Evolutionary conservation across 208 protist genomes (phyloP), one percentile per base, ranked within the genome.

Genomic region (Hexamita inflata): DNA sequence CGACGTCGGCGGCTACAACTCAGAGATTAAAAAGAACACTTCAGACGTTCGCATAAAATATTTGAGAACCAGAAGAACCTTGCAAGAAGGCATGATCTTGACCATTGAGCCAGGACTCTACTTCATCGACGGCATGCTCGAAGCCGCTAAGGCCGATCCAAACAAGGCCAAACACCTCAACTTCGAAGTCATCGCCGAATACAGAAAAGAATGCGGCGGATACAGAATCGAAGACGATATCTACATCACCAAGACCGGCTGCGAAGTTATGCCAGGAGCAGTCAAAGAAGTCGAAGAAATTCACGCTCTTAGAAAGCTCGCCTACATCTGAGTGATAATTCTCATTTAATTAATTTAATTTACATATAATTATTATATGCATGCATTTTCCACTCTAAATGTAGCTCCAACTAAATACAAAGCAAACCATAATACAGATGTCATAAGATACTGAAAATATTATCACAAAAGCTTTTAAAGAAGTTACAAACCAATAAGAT

Each of bases 221-320:
- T 91, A 97, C 53, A 87, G 95, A 42, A 93, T 98, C 67, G 95
- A 98, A 83, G 95, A 96, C 81, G 91, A 96, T 76, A 84, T 97
- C 15, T 68, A 96, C 0, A 88, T 98, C 11, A 96, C 93, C 9
- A 84, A 85, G 34, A 81, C 87, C 42, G 92, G 88, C 45, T 74
- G 66, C 59, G 78, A 88, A 29, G 75, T 86, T 34, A 35, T 89
- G 26, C 85, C 85, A 29, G n/a, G 26, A 38, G 60, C 84, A n/a
- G 86, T 86, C n/a, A 89, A 90, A 74, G 78, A 85, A 45, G 73
- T 87, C 29, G 60, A 85, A 41, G 85, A 90, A 1, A 88, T 91
- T 49, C 86, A 91, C n/a, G 4, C 4, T 28, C 68, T 75, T 32
- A 73, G 59, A 62, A 26, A 62, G 11, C 28, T 38, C 7, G 59